These are phyloP conservation scores for Penicillium fimorum DNA, from an alignment of 495 filamentous ascomycete species.

Conservation along the genomic window DNA sequence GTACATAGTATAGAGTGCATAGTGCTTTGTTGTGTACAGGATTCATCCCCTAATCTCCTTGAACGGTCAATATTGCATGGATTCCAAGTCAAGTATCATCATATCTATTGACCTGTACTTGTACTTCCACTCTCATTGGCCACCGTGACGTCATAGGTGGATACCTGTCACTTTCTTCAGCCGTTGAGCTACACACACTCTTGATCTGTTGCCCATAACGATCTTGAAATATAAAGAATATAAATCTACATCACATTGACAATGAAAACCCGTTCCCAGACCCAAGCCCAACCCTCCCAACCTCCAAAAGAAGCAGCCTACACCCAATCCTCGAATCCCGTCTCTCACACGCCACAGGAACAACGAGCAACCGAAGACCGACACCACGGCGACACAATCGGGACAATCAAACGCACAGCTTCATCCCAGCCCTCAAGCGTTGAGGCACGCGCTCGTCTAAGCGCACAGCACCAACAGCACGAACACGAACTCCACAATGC, in stretches of 20 bases:
- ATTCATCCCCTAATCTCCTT: not conserved
- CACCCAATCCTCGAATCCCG: constrained; percentile 48
- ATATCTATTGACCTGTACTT: not conserved
- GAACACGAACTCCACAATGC: constrained; percentile 17
- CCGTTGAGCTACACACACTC: not conserved
- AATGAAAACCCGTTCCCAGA: constrained; percentile 21
- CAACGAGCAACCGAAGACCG: constrained; percentile 33
- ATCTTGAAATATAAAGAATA: not conserved
- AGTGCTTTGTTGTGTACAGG: not conserved
- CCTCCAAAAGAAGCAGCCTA: constrained; percentile 54
- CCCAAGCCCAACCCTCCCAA: constrained; percentile 35
- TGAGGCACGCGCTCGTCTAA: constrained; percentile 27
- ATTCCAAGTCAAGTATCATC: no score
- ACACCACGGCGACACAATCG: constrained; percentile 32
- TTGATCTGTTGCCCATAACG: no score
- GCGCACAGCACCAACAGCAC: constrained; percentile 17
- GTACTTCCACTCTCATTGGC: not conserved
- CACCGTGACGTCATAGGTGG: no score
- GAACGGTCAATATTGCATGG: no score
- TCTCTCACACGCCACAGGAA: constrained; percentile 49
- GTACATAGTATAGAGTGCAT: no score
- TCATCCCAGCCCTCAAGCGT: constrained; percentile 40
- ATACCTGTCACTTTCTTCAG: no score
- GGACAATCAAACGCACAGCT: constrained; percentile 41
- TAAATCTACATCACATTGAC: not conserved